Base-by-base conservation (phyloP, 148 eudicot species). In the Nepenthes mirabilis region DNA sequence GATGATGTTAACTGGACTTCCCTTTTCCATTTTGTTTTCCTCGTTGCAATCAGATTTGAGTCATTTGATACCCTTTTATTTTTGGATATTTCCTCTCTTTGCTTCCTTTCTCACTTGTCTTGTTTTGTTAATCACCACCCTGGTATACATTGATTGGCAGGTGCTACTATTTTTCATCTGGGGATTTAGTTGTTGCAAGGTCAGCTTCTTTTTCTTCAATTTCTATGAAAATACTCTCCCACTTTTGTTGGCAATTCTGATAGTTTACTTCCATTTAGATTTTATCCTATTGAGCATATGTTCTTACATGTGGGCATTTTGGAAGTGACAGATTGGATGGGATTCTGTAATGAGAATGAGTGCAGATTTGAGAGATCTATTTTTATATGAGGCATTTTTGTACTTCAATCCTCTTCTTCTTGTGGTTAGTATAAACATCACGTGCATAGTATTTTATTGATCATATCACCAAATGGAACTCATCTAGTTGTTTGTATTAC, bases 331-430 rank as follows among this genome's bases (percentile, higher is more conserved):
- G 99, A 84, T 89, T 70, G 91, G 95, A 74, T 94, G 95, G 97
- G 84, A 80, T 74, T 84, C 99, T 66, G 97, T 94, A 34, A 94
- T 94, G 99, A 82, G 89, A 69, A 94, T 94, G 99, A 86, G 95
- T 74, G 89, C 73, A 52, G 93, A 94, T 69, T 60, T 82, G 74
- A 78, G 97, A 66, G 97, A 94, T 69, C 84, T 94, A 50, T 94
- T 94, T 71, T 64, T 94, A 45, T 94, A 94, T 13, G 99, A 94
- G 88, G 99, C 91, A 9, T 94, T 94, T 78, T 68, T 94, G 70
- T 94, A 94, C 79, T 89, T 82, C 68, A 94, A 94, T 72, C 97
- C 99, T 36, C 99, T 89, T 65, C 95, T 93, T 48, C 95, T 89
- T 52, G 84, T 81, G 90, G 99, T 93, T 59, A 75, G 86, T 83